These are phyloP conservation scores for Crithidia expoeki DNA, from an alignment of 208 protist genomes.

Conservation along the genomic window DNA sequence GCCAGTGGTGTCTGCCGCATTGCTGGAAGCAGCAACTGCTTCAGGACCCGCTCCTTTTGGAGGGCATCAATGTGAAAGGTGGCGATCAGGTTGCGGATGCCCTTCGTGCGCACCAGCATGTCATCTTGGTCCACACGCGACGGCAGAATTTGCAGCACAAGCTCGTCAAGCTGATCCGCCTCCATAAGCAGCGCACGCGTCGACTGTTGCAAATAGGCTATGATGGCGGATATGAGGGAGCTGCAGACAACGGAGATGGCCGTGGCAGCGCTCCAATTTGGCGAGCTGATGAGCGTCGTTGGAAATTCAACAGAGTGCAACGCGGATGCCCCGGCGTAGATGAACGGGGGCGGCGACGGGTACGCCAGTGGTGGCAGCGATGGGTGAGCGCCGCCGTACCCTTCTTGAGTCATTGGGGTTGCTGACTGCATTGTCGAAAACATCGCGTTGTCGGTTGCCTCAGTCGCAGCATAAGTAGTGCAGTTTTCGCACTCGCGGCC, in stretches of 20 bases:
- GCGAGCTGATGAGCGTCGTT: background rate
- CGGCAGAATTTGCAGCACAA: conserved; percentile 80
- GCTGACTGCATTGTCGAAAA: no score
- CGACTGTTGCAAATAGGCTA: conserved; percentile 54
- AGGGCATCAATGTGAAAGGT: conserved; percentile 63
- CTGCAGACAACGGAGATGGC: conserved; percentile 60
- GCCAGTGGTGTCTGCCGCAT: conserved; percentile 41
- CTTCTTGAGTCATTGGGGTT: background rate
- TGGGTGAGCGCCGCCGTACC: background rate
- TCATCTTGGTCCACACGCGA: conserved; percentile 75
- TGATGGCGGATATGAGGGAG: conserved; percentile 56
- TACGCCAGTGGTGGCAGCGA: background rate
- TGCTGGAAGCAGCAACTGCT: conserved; percentile 70
- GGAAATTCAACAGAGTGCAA: background rate
- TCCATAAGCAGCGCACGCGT: conserved; percentile 56
- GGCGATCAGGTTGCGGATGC: conserved; percentile 56
- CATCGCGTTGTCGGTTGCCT: no score
- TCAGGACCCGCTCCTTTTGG: conserved; percentile 75
- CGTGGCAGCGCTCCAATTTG: conserved; percentile 14
- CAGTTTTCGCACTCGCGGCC: no score
- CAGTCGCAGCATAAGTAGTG: no score
- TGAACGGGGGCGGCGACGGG: background rate
- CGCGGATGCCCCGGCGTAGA: background rate
- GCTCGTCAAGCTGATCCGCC: conserved; percentile 77
- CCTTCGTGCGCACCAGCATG: conserved; percentile 61